Conservation (phyloP, 2,329 filamentous ascomycete genomes). For the Neurospora crassa region DNA sequence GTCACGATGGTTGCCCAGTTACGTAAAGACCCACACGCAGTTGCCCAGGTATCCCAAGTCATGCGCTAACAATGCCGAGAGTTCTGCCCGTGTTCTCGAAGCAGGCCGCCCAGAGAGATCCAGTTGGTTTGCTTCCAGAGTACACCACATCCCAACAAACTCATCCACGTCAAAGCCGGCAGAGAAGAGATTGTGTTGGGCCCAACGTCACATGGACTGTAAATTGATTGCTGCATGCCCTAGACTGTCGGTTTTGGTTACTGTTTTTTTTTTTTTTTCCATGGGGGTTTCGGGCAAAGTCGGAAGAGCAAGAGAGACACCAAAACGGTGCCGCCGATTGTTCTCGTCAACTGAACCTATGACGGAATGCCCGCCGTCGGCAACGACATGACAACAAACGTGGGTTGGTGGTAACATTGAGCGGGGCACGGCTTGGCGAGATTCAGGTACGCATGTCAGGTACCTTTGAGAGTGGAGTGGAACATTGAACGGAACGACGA, state of each 20-base stretch:
- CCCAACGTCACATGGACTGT: too few species aligned
- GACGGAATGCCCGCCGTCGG: constrained; percentile 13
- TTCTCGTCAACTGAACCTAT: constrained; percentile 6
- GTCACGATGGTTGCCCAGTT: constrained; percentile 15
- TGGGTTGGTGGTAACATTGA: constrained; percentile 4
- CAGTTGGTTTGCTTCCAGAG: neutral
- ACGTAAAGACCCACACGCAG: constrained; percentile 14
- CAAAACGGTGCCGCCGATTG: neutral
- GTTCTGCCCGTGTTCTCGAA: neutral
- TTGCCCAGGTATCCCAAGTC: neutral
- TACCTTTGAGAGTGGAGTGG: neutral
- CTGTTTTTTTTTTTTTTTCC: neutral
- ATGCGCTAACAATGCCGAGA: constrained; percentile 3
- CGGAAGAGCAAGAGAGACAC: constrained; percentile 6
- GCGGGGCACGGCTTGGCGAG: constrained; percentile 1
- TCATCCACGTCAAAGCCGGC: neutral
- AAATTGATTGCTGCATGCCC: neutral
- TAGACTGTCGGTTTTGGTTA: neutral
- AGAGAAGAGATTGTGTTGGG: neutral
- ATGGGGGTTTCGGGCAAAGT: constrained; percentile 15
- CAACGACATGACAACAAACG: constrained; percentile 7
- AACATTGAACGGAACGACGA: neutral
- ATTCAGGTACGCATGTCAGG: neutral
- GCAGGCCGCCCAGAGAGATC: neutral
- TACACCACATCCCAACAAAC: neutral